Conservation (phyloP, 2,329 filamentous ascomycete species). For the Pseudopithomyces chartarum region DNA sequence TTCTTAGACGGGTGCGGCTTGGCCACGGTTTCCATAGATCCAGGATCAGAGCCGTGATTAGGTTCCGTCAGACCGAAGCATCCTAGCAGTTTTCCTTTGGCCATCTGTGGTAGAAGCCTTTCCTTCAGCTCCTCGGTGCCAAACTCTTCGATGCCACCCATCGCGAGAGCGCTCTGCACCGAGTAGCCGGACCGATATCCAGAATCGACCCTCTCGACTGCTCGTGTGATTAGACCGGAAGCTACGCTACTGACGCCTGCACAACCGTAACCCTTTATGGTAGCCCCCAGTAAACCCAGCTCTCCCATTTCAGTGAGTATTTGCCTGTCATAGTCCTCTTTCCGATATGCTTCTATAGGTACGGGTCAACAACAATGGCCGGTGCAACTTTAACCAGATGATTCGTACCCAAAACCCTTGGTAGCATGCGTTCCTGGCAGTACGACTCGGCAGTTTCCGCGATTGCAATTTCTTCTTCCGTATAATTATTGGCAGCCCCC, state of each 20-base stretch:
- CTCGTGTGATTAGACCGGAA: conserved; percentile 85
- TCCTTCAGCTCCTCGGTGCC: conserved; percentile 88
- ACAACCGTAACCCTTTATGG: conserved; percentile 85
- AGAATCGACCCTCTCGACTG: conserved; percentile 88
- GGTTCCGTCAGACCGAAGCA: conserved; percentile 92
- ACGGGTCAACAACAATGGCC: conserved; percentile 15
- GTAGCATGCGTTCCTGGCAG: conserved; percentile 86
- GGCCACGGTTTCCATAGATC: conserved; percentile 87
- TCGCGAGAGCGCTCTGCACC: conserved; percentile 88
- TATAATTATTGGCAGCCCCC: conserved; percentile 73
- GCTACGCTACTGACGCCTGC: conserved; percentile 87
- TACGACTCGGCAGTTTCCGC: conserved; percentile 90
- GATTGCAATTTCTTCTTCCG: conserved; percentile 89
- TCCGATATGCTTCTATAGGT: conserved; percentile 75
- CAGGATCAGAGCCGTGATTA: conserved; percentile 90
- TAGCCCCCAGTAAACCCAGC: conserved; percentile 84
- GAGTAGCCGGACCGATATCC: conserved; percentile 93
- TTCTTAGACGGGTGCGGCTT: conserved; percentile 82
- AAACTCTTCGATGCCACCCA: conserved; percentile 90
- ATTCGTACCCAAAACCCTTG: conserved; percentile 76
- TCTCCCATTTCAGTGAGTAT: conserved; percentile 93
- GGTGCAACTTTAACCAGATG: background rate
- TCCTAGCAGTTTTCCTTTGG: conserved; percentile 79
- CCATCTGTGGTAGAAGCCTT: conserved; percentile 78
- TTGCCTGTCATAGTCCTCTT: conserved; percentile 83